These are phyloP conservation scores for Spinacia oleracea DNA, from an alignment of 179 eudicot species.

Conservation along the genomic window DNA sequence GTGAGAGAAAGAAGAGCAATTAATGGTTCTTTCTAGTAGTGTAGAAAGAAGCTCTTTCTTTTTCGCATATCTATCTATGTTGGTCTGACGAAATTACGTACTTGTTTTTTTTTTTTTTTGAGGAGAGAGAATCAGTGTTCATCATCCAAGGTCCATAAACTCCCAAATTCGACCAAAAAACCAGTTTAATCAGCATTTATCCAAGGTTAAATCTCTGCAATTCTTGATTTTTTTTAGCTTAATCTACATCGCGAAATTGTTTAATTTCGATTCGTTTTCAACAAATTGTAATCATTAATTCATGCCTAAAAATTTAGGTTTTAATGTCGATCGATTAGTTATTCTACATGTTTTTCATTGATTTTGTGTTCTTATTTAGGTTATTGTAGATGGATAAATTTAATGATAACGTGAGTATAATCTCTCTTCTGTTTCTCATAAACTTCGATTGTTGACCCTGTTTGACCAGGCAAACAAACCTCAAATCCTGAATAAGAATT, in stretches of 20 bases:
- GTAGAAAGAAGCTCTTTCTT: too few species aligned
- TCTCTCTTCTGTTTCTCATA: constrained; percentile 11
- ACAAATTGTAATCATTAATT: neutral
- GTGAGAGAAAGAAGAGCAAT: too few species aligned
- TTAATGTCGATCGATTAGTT: neutral
- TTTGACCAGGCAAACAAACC: constrained; percentile 55
- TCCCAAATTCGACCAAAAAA: neutral
- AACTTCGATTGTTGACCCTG: constrained; percentile 13
- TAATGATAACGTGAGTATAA: neutral
- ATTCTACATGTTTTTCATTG: too few species aligned
- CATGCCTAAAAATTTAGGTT: neutral
- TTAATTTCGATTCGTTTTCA: neutral
- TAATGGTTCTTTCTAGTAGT: too few species aligned
- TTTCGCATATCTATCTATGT: too few species aligned
- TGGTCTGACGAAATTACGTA: too few species aligned
- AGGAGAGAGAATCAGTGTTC: neutral
- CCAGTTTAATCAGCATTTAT: neutral
- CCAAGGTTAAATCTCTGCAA: neutral
- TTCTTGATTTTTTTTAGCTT: neutral
- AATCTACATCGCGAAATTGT: neutral
- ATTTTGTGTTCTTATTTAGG: neutral
- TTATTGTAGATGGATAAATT: neutral
- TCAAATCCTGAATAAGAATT: constrained; percentile 66
- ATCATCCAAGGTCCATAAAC: neutral
- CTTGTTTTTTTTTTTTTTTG: too few species aligned